Evolutionary conservation across 169 alveolate species (phyloP).

Genomic region (Eimeria praecox): DNA sequence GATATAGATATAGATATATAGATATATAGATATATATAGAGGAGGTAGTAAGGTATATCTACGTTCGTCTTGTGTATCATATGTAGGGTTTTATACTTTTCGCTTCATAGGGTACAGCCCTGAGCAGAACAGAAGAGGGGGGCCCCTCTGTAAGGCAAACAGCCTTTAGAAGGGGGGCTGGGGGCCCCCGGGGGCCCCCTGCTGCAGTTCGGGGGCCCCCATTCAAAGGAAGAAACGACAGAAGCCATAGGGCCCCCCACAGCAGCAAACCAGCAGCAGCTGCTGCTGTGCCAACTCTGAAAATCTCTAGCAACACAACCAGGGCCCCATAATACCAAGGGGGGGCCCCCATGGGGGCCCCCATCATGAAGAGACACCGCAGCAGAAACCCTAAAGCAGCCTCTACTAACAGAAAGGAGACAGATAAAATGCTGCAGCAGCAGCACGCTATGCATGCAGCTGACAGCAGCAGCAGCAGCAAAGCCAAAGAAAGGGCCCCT

Average conservation of each 20-base stretch:
- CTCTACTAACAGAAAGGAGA: not conserved
- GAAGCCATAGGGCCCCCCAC: not conserved
- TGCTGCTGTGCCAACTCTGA: conserved; percentile 7
- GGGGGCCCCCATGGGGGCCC: not conserved
- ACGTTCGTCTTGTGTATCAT: too few relatives aligned
- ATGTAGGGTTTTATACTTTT: not conserved
- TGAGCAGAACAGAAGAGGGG: not conserved
- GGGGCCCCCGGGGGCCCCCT: conserved; percentile 10
- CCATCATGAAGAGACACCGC: not conserved
- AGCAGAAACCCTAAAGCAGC: too few relatives aligned
- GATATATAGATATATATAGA: too few relatives aligned
- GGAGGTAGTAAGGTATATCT: too few relatives aligned
- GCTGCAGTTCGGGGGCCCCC: not conserved
- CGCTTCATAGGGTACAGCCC: not conserved
- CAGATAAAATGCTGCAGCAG: conserved; percentile 1
- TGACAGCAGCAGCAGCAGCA: conserved; percentile 7
- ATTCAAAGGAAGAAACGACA: not conserved
- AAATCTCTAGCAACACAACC: not conserved
- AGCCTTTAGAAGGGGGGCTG: conserved; percentile 33
- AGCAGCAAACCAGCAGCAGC: conserved; percentile 21
- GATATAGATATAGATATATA: too few relatives aligned
- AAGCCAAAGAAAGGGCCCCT: conserved; percentile 19
- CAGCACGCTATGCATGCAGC: not conserved
- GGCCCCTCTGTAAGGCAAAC: conserved; percentile 31
- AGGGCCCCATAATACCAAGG: not conserved